Conservation (phyloP, 2,329 filamentous ascomycete species). For the Cordyceps tenuipes region DNA sequence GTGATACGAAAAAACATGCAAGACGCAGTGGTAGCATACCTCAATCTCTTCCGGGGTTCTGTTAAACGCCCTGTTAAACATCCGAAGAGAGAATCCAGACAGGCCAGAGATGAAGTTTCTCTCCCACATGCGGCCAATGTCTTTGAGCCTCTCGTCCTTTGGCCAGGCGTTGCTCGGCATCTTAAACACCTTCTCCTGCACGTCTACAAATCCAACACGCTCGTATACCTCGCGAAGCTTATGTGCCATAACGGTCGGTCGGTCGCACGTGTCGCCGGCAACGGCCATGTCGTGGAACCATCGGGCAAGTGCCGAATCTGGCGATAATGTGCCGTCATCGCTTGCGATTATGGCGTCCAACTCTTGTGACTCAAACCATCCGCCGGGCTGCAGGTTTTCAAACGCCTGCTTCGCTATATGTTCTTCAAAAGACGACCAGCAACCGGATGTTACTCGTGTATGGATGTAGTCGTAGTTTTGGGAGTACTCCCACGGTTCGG, state of each 20-base stretch:
- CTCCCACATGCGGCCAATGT: conserved; percentile 38
- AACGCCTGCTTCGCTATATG: conserved; percentile 46
- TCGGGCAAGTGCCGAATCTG: conserved; percentile 27
- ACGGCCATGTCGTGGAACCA: conserved; percentile 34
- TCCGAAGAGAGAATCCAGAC: conserved; percentile 35
- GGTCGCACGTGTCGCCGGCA: conserved; percentile 29
- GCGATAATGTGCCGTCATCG: conserved; percentile 38
- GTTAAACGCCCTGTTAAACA: conserved; percentile 33
- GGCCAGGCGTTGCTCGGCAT: conserved; percentile 49
- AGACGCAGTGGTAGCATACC: conserved; percentile 23
- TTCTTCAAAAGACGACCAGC: conserved; percentile 39
- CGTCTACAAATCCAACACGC: conserved; percentile 46
- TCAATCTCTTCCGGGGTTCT: conserved; percentile 40
- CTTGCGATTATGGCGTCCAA: conserved; percentile 28
- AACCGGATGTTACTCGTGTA: conserved; percentile 40
- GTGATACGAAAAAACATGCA: background rate
- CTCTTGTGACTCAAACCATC: conserved; percentile 49
- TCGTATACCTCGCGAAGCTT: conserved; percentile 30
- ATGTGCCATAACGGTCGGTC: conserved; percentile 29
- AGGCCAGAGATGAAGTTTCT: conserved; percentile 33
- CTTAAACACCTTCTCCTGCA: conserved; percentile 44
- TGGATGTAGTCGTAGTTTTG: conserved; percentile 50
- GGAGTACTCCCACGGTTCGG: conserved; percentile 43
- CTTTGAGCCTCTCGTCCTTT: conserved; percentile 33
- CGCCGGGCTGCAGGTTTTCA: conserved; percentile 40